Percentiles rank a stretch among this genome's conserved stretches.
Conservation (phyloP, 2,329 filamentous ascomycete genomes). For the Huntiella bhutanensis region DNA sequence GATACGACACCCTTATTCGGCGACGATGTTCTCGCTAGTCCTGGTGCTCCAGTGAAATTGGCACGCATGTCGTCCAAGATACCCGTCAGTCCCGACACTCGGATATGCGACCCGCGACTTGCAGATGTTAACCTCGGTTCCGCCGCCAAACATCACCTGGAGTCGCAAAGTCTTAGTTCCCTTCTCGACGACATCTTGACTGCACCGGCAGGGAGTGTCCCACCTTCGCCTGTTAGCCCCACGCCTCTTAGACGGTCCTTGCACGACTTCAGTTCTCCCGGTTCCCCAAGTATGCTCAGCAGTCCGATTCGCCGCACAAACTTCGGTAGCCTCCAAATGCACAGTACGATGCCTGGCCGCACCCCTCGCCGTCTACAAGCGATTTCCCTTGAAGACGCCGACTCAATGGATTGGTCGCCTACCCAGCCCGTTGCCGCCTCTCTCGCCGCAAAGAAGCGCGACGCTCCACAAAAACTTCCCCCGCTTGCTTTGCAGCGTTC, state of each 20-base stretch:
- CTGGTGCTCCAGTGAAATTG: not conserved
- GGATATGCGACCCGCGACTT: not conserved
- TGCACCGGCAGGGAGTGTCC: constrained; percentile 12
- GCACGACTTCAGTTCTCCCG: constrained; percentile 6
- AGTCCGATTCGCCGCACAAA: constrained; percentile 6
- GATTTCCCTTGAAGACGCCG: constrained; percentile 24
- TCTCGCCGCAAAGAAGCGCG: constrained; percentile 20
- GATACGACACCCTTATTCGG: constrained; percentile 38
- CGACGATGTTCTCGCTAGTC: constrained; percentile 3
- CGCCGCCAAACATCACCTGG: constrained; percentile 15
- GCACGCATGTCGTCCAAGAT: not conserved
- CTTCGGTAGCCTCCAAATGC: not conserved
- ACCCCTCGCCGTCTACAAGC: constrained; percentile 8
- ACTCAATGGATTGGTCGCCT: constrained; percentile 51
- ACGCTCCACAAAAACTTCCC: constrained; percentile 17
- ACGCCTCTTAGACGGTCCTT: constrained; percentile 3
- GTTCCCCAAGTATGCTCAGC: not conserved
- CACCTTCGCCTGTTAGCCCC: constrained; percentile 6
- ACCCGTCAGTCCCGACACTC: not conserved
- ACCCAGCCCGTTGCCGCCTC: constrained; percentile 21
- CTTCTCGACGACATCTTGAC: constrained; percentile 27
- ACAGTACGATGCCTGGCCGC: not conserved
- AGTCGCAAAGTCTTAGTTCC: constrained; percentile 25
- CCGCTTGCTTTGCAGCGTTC: not conserved
- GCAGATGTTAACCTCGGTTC: constrained; percentile 1